Evolutionary conservation across 2,329 filamentous ascomycete species (phyloP).

Genomic region (Aspergillus versicolor): DNA sequence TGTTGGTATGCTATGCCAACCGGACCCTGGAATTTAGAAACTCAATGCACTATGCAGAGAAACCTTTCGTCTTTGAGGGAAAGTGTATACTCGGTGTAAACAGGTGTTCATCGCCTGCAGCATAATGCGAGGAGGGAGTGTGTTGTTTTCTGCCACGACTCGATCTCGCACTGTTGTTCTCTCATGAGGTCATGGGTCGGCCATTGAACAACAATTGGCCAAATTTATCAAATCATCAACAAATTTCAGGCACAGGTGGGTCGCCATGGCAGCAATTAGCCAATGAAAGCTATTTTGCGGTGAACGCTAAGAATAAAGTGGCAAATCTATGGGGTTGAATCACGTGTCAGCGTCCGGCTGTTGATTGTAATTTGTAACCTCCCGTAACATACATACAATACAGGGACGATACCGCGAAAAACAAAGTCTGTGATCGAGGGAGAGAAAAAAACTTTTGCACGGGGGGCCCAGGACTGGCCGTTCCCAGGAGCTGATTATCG

Average conservation of each 20-base stretch:
- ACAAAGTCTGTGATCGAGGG: neutral
- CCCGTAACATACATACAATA: conserved; percentile 12
- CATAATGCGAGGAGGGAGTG: neutral
- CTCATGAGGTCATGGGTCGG: neutral
- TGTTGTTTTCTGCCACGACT: neutral
- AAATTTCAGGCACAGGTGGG: conserved; percentile 16
- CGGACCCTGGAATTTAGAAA: neutral
- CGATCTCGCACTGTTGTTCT: neutral
- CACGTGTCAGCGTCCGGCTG: conserved; percentile 6
- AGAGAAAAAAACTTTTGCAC: neutral
- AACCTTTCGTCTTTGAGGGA: too few relatives aligned
- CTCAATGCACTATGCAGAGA: neutral
- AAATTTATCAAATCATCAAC: conserved; percentile 3
- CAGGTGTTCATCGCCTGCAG: neutral
- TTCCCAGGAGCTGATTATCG: conserved; percentile 1
- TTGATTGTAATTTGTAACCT: neutral
- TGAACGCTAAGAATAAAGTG: conserved; percentile 18
- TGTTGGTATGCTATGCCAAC: neutral
- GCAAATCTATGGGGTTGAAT: conserved; percentile 9
- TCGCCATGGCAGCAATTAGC: neutral
- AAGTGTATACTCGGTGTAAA: too few relatives aligned
- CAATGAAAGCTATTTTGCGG: neutral
- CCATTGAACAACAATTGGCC: neutral
- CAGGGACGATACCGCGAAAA: conserved; percentile 1
- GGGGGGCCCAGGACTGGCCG: neutral